phyloP scores from a whole-genome alignment of 2,329 filamentous ascomycete genomes.

The Ceratocystis cubensis region DNA sequence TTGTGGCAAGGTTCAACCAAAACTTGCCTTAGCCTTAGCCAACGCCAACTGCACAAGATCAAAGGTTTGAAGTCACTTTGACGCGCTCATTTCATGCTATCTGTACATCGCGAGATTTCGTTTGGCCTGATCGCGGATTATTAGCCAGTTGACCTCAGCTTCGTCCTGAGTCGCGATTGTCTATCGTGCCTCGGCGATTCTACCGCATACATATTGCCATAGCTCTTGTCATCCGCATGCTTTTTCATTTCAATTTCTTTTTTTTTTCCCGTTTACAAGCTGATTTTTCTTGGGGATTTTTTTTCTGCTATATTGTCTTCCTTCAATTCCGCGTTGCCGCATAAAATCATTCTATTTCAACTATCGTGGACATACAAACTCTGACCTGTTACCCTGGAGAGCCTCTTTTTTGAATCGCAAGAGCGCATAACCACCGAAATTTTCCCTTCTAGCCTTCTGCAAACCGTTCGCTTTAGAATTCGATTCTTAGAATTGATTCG shows the following conservation, averaged over 20 bases:
- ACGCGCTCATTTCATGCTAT: slow-evolving; percentile 9
- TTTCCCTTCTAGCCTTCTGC: not conserved
- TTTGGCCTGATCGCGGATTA: not conserved
- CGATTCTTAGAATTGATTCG: not conserved
- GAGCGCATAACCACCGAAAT: not conserved
- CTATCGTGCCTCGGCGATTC: not conserved
- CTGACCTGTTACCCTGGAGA: not conserved
- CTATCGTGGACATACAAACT: not conserved
- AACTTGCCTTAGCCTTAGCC: slow-evolving; percentile 1
- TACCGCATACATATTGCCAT: not conserved
- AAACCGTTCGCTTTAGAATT: not conserved
- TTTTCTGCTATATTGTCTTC: not conserved
- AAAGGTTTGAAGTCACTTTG: not conserved
- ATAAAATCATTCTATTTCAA: not conserved
- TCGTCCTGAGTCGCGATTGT: not conserved
- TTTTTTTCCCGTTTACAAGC: not conserved
- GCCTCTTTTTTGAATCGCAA: not conserved
- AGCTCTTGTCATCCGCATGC: not conserved
- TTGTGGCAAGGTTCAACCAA: slow-evolving; percentile 1
- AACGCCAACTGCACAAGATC: not conserved
- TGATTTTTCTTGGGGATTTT: not conserved
- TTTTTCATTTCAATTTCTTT: slow-evolving; percentile 13
- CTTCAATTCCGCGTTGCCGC: not conserved
- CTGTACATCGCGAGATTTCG: not conserved
- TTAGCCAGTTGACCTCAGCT: not conserved